These are phyloP conservation scores for Gomphus sp. DNA, from an alignment of 1,284 basidiomycete genomes.

Conservation along the genomic window DNA sequence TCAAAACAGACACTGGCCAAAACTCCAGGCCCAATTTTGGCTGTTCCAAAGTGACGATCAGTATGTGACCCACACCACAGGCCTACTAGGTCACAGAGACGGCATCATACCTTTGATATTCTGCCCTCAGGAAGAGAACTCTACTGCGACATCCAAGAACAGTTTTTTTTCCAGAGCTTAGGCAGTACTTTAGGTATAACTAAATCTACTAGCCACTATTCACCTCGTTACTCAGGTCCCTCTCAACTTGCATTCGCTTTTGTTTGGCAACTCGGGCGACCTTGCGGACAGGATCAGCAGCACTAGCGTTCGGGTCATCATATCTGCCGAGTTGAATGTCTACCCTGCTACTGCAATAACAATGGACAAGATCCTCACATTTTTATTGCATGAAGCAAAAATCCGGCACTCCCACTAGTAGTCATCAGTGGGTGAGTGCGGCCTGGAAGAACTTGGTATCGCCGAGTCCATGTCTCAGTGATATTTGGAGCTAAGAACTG, in stretches of 20 bases:
- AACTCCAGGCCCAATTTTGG: no score
- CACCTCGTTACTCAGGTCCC: not conserved
- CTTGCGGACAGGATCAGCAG: slow-evolving; percentile 2
- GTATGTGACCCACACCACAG: no score
- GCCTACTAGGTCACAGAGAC: no score
- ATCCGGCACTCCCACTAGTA: slow-evolving; percentile 84
- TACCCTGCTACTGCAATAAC: not conserved
- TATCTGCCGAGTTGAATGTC: slow-evolving; percentile 33
- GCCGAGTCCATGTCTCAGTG: slow-evolving; percentile 83
- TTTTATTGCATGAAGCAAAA: slow-evolving; percentile 76
- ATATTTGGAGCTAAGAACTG: slow-evolving; percentile 74
- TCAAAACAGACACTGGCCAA: no score
- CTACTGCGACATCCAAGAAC: no score
- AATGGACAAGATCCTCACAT: slow-evolving; percentile 45
- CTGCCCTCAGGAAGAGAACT: no score
- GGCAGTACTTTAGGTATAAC: no score
- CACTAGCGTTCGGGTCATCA: slow-evolving; percentile 50
- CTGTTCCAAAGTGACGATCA: no score
- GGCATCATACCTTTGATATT: no score
- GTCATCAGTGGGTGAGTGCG: slow-evolving; percentile 95
- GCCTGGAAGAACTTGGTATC: slow-evolving; percentile 92
- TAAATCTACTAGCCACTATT: not conserved
- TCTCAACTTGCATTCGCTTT: not conserved
- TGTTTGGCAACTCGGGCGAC: slow-evolving; percentile 5
- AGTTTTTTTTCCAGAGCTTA: no score